Conservation (phyloP, 441 rosid species). For the Adansonia gregorii region DNA sequence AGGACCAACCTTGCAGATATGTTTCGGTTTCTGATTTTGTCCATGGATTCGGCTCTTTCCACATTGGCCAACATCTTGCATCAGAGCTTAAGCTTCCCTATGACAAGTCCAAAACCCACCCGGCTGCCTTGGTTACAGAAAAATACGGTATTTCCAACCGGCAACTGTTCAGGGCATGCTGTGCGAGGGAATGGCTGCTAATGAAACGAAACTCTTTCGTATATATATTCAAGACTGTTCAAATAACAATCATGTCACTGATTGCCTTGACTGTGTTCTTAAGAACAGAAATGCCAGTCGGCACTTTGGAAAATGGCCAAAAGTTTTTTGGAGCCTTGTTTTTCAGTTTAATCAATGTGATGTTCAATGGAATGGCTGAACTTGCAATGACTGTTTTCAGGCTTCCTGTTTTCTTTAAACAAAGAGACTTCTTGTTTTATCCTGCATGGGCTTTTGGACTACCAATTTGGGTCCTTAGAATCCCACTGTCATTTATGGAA, state of each 20-base stretch:
- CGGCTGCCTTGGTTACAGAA: conserved; percentile 64
- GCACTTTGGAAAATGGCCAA: conserved; percentile 45
- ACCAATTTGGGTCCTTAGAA: conserved; percentile 64
- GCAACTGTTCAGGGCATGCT: conserved; percentile 73
- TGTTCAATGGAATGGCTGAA: conserved; percentile 80
- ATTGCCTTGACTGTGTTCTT: conserved; percentile 60
- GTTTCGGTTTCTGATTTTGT: conserved; percentile 50
- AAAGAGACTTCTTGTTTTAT: conserved; percentile 65
- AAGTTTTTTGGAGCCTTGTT: conserved; percentile 66
- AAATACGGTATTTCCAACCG: conserved; percentile 65
- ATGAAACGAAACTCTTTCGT: conserved; percentile 72
- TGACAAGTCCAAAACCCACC: conserved; percentile 56
- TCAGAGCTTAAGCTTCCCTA: conserved; percentile 53
- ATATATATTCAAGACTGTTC: conserved; percentile 67
- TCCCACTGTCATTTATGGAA: conserved; percentile 65
- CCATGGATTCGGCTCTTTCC: conserved; percentile 51
- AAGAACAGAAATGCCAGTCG: conserved; percentile 60
- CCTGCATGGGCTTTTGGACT: conserved; percentile 75
- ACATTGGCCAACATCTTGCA: conserved; percentile 49
- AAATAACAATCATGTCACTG: conserved; percentile 59
- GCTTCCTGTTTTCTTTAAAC: conserved; percentile 73
- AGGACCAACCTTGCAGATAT: conserved; percentile 50
- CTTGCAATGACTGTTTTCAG: conserved; percentile 66
- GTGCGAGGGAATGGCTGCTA: conserved; percentile 68
- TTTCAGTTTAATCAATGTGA: conserved; percentile 61